Percentiles rank a stretch among this genome's conserved stretches.
These are phyloP conservation scores for Hypoxylon sp. DNA, from an alignment of 2,329 filamentous ascomycete species.

Conservation along the genomic window DNA sequence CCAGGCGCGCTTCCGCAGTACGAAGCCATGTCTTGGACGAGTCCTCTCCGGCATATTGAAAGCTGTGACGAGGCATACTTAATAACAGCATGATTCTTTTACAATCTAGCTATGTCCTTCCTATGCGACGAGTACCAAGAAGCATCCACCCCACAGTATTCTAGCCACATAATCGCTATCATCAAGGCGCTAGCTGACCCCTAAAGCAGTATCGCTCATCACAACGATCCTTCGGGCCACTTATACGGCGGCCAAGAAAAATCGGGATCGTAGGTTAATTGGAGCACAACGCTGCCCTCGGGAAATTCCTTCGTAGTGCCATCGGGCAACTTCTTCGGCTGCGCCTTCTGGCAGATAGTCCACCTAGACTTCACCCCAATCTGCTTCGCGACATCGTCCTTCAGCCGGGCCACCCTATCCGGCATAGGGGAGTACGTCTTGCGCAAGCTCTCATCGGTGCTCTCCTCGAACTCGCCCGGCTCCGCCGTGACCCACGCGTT, in stretches of 20 bases:
- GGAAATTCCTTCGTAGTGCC: conserved; percentile 43
- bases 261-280: conserved; percentile 39
- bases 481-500: conserved; percentile 35
- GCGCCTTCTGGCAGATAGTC: not conserved
- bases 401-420: conserved; percentile 16
- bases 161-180: not conserved
- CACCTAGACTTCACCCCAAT: conserved; percentile 13
- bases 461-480: conserved; percentile 47
- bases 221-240: conserved; percentile 41
- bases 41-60: conserved; percentile 1
- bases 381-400: conserved; percentile 22
- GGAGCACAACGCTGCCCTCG: conserved; percentile 42
- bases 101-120: not conserved
- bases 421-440: conserved; percentile 13
- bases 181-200: not conserved
- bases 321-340: conserved; percentile 33
- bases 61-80: conserved; percentile 19
- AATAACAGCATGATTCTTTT: conserved; percentile 27
- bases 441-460: conserved; percentile 30
- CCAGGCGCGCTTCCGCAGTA: conserved; percentile 11
- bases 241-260: conserved; percentile 41
- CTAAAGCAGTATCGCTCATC: not conserved
- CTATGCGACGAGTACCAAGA: conserved; percentile 11
- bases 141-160: not conserved
- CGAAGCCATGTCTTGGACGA: conserved; percentile 12